A percentile compares a stretch with the other conserved stretches of the same genome.
phyloP scores from a whole-genome alignment of 345 rosid genomes.

The Isatis tinctoria region DNA sequence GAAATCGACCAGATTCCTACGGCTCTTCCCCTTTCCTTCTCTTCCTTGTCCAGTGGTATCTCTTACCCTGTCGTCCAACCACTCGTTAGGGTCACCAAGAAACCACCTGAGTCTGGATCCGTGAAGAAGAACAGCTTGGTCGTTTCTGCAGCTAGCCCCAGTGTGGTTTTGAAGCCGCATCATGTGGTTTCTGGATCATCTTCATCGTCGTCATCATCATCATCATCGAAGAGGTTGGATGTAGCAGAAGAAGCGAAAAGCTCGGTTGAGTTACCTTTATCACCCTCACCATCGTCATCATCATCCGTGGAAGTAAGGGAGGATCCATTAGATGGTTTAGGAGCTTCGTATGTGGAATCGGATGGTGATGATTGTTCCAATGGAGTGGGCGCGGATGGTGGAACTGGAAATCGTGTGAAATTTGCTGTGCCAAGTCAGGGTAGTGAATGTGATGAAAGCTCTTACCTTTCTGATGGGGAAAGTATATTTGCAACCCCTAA shows the following conservation, averaged over 20 bases:
- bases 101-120: slow-evolving; percentile 12
- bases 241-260: slow-evolving; percentile 21
- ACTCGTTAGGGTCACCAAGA: slow-evolving; percentile 29
- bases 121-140: background rate
- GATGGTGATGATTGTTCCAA: slow-evolving; percentile 32
- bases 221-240: slow-evolving; percentile 20
- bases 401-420: slow-evolving; percentile 41
- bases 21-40: slow-evolving; percentile 46
- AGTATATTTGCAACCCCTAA: slow-evolving; percentile 30
- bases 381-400: slow-evolving; percentile 32
- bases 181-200: slow-evolving; percentile 31
- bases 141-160: slow-evolving; percentile 11
- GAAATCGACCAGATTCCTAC: slow-evolving; percentile 56
- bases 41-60: slow-evolving; percentile 21
- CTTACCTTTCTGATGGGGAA: slow-evolving; percentile 34
- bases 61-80: slow-evolving; percentile 65
- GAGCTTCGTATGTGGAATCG: slow-evolving; percentile 29
- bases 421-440: slow-evolving; percentile 49
- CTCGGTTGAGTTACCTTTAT: slow-evolving; percentile 14
- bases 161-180: slow-evolving; percentile 16
- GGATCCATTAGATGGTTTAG: background rate
- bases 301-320: slow-evolving; percentile 5
- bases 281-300: slow-evolving; percentile 8
- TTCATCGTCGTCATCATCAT: background rate
- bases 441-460: slow-evolving; percentile 36